These are phyloP conservation scores for Oryza rufipogon DNA, from an alignment of 176 grass and related monocot genomes.

Conservation along the genomic window DNA sequence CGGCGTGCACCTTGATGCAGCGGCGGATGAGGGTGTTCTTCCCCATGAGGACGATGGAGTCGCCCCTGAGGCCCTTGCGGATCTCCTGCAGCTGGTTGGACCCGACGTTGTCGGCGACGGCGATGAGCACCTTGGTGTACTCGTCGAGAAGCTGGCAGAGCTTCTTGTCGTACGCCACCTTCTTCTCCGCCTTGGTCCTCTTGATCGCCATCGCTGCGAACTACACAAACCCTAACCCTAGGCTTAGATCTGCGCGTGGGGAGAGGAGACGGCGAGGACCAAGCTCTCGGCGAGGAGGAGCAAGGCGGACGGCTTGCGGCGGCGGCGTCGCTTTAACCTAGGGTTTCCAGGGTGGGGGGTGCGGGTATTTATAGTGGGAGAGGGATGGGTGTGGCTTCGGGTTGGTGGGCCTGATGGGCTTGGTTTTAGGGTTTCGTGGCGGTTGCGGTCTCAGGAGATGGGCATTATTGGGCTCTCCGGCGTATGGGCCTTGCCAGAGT, in stretches of 20 bases:
- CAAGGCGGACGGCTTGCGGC: conserved; percentile 62
- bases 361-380: neutral
- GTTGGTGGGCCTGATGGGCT: neutral
- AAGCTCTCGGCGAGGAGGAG: conserved; percentile 37
- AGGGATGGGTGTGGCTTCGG: neutral
- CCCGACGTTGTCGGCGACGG: conserved; percentile 78
- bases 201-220: conserved; percentile 71
- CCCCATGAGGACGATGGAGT: conserved; percentile 84
- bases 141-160: conserved; percentile 73
- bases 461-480: conserved; percentile 2
- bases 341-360: neutral
- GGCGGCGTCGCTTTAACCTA: conserved; percentile 81
- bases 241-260: neutral
- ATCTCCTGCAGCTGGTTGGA: conserved; percentile 88
- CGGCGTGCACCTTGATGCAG: conserved; percentile 75
- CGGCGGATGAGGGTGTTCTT: conserved; percentile 88
- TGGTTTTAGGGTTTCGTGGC: conserved; percentile 17
- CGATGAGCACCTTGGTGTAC: conserved; percentile 86
- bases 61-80: conserved; percentile 67
- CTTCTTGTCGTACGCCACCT: conserved; percentile 74
- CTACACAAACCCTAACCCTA: conserved; percentile 13
- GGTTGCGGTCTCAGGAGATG: too few relatives aligned
- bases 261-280: conserved; percentile 47
- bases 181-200: conserved; percentile 82
- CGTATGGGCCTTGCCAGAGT: too few relatives aligned